Conservation (phyloP, 2,329 filamentous ascomycete species). For the Trichoderma koningii region DNA sequence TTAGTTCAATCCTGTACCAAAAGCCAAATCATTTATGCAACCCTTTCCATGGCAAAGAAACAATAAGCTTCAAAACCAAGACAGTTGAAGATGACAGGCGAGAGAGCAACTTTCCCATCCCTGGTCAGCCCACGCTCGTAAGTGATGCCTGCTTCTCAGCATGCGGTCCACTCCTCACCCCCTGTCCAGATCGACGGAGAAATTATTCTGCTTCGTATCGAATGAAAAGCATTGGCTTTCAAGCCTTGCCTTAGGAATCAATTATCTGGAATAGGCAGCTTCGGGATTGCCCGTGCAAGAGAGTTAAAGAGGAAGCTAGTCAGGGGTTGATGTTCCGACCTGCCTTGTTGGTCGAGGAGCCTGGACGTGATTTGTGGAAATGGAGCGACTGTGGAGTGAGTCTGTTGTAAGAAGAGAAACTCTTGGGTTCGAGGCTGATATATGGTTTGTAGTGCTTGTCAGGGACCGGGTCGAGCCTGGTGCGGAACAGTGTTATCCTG, state of each 20-base stretch:
- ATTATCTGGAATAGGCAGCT: conserved; percentile 9
- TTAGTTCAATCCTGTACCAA: background rate
- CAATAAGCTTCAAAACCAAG: background rate
- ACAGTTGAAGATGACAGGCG: background rate
- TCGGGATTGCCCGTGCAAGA: conserved; percentile 1
- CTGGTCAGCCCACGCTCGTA: conserved; percentile 1
- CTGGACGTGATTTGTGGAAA: background rate
- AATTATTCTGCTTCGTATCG: conserved; percentile 23
- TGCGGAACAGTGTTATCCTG: no score
- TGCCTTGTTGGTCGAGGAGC: conserved; percentile 10
- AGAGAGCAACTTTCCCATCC: background rate
- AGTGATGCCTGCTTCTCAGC: background rate
- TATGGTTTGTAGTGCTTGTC: background rate
- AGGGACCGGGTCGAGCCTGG: no score
- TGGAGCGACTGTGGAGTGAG: background rate
- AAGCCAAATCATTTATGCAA: background rate
- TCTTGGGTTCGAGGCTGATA: background rate
- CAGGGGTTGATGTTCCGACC: background rate
- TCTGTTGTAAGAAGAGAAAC: background rate
- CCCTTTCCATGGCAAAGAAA: background rate
- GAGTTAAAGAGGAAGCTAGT: conserved; percentile 12
- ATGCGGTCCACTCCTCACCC: background rate
- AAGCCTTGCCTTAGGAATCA: background rate
- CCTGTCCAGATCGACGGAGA: conserved; percentile 3
- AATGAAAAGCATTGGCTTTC: background rate